Base-by-base conservation (phyloP, 129 eudicot species). In the Flaveria bidentis region DNA sequence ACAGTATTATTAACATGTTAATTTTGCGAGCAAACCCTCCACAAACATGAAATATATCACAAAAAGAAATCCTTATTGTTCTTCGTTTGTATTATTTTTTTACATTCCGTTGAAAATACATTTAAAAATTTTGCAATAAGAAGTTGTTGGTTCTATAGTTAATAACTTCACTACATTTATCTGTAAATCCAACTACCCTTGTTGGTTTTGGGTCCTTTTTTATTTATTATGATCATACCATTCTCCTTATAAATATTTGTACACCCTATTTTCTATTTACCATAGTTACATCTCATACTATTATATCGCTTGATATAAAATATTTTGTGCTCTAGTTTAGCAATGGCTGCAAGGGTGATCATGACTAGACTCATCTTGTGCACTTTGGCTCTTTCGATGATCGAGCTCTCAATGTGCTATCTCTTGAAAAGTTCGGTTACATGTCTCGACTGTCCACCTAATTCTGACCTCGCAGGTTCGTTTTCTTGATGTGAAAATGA, bases 351-450 rank as follows among this genome's bases (percentile, higher is more conserved):
- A 39, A 80, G 56, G 45, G 74, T 80, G 84, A n/a, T 18, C 79
- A 63, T 28, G 33, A 67, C 75, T 17, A 70, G 69, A 45, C 23
- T 80, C 52, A 13, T 77, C 26, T 30, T 77, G 50, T 72, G 52
- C 17, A 41, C 74, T 83, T 75, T 92, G 73, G 86, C 88, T 55
- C 78, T 89, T 70, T 77, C 82, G 22, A 75, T 76, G 64, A 64
- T 79, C 17, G 84, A 87, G 49, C 74, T 64, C 30, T 78, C 87
- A 9, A 14, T 79, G n/a, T 65, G 77, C 71, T 83, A 77, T 69
- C 74, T 77, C 44, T 67, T 92, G 52, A 83, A 81, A 82, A 92
- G 92, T 67, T 83, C 86, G 0, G 88, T 92, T 14, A 44, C 75
- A 53, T 92, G 98, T 78, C 82, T 80, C 14, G 84, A 71, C 30